These are phyloP conservation scores for Tripterygium wilfordii DNA, from an alignment of 177 flowering plant species.

Conservation along the genomic window DNA sequence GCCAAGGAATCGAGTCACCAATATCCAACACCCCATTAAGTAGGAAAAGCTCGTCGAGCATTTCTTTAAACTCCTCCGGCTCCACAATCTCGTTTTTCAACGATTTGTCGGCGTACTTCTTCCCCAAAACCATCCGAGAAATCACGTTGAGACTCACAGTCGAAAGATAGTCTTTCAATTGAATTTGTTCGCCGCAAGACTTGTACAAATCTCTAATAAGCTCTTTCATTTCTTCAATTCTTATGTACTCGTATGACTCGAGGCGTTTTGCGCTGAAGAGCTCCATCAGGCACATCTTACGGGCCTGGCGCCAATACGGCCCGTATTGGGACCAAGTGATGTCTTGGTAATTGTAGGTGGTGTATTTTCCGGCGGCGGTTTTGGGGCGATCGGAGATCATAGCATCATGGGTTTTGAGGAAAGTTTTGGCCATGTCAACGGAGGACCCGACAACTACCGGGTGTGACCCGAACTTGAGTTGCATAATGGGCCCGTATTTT, in stretches of 20 bases:
- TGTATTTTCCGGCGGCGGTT: slow-evolving; percentile 77
- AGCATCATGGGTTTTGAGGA: slow-evolving; percentile 72
- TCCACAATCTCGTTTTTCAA: slow-evolving; percentile 21
- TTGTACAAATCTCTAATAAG: slow-evolving; percentile 22
- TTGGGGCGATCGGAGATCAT: slow-evolving; percentile 58
- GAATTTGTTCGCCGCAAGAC: slow-evolving; percentile 9
- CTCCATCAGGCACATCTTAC: slow-evolving; percentile 69
- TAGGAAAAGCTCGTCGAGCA: slow-evolving; percentile 65
- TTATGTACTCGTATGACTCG: slow-evolving; percentile 69
- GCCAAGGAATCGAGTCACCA: slow-evolving; percentile 65
- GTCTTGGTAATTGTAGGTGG: slow-evolving; percentile 77
- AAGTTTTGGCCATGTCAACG: slow-evolving; percentile 54
- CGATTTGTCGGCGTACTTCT: slow-evolving; percentile 33
- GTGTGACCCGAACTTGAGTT: slow-evolving; percentile 61
- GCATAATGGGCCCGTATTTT: slow-evolving; percentile 76
- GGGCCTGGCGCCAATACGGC: slow-evolving; percentile 80
- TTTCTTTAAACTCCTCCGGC: slow-evolving; percentile 59
- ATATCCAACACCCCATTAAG: slow-evolving; percentile 55
- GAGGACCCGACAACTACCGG: slow-evolving; percentile 83
- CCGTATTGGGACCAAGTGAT: slow-evolving; percentile 89
- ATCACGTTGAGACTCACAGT: slow-evolving; percentile 48
- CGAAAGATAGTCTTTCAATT: slow-evolving; percentile 26
- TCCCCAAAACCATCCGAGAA: slow-evolving; percentile 63
- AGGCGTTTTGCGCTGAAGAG: slow-evolving; percentile 63
- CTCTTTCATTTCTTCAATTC: slow-evolving; percentile 41